Evolutionary conservation across 2,329 filamentous ascomycete genomes (phyloP), one percentile per base, ranked within the genome.

Genomic region (Tothia fuscella): DNA sequence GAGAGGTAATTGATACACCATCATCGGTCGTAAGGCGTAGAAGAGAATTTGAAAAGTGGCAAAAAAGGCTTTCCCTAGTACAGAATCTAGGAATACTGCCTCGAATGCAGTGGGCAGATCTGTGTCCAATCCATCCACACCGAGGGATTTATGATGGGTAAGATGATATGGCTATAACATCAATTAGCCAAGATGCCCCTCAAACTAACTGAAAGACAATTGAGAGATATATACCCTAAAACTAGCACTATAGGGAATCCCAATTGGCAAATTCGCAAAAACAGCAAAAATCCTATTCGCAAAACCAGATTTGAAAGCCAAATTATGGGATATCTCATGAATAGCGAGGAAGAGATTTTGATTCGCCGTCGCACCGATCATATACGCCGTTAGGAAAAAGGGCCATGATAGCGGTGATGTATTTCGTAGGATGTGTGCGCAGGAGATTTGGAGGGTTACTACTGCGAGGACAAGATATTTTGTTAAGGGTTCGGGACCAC

Each of bases 21-120:
- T 80, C 82, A 96, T 94, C 47, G 91, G 91, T 13, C 91, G 84
- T 38, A 98, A 64, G 54, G 91, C 91, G 68, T 98, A 98, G 74
- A 98, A 98, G 59, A 98, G 75, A 62, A 98, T 95, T 65, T 98
- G 91, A 68, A 95, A 98, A 51, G 91, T 98, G 67, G 83, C 89
- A 74, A 98, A 98, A 70, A 98, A 98, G 50, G 91, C 81, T 66
- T 98, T 98, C 60, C 91, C 91, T 14, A 89, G 76, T 53, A 98
- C 80, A 6, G 87, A 95, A 68, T 98, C 84, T 54, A 98, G 80
- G 60, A 98, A 82, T 57, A 93, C 65, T 48, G 87, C 89, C 67
- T 98, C 91, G 38, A 95, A 64, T 37, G 84, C 78, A 14, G 91
- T 96, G 19, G 91, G 91, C 21, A 98, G 79, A 57, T 98, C 91